A percentile compares a stretch with the other conserved stretches of the same genome.
Evolutionary conservation across 2,329 filamentous ascomycete species (phyloP).

Genomic region (Phialocephala sp.): DNA sequence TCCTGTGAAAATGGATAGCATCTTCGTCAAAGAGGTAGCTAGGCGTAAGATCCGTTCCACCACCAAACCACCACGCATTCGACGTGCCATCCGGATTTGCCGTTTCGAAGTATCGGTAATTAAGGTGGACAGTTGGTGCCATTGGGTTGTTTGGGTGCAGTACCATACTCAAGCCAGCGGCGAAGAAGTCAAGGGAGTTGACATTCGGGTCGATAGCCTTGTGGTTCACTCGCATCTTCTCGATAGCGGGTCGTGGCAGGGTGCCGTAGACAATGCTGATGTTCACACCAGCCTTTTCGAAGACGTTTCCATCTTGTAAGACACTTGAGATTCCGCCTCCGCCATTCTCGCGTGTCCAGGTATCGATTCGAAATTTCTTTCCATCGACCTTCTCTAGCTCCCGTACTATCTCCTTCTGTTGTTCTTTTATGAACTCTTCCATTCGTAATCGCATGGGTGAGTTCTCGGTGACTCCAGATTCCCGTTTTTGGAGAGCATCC

Average conservation of each 20-base stretch:
- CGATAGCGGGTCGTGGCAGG: conserved; percentile 83
- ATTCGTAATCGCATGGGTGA: conserved; percentile 98
- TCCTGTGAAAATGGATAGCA: conserved; percentile 93
- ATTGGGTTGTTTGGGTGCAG: conserved; percentile 94
- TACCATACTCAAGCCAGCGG: conserved; percentile 89
- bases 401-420: conserved; percentile 85
- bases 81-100: conserved; percentile 79
- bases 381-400: conserved; percentile 86
- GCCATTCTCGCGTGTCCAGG: conserved; percentile 85
- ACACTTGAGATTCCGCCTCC: conserved; percentile 95
- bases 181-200: conserved; percentile 92
- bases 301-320: conserved; percentile 93
- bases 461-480: conserved; percentile 72
- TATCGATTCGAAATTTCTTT: conserved; percentile 79
- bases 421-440: conserved; percentile 94
- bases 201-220: conserved; percentile 82
- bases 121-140: conserved; percentile 96
- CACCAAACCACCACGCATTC: conserved; percentile 98
- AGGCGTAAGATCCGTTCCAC: conserved; percentile 91
- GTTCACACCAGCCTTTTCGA: conserved; percentile 97
- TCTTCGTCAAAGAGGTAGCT: conserved; percentile 97
- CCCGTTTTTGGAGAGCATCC: conserved; percentile 80
- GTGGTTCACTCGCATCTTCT: conserved; percentile 93
- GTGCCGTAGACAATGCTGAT: conserved; percentile 94
- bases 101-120: conserved; percentile 99